A percentile compares a stretch with the other conserved stretches of the same genome.
These are phyloP conservation scores for Ceratobasidium sp. DNA, from an alignment of 1,284 basidiomycete species.

Conservation along the genomic window DNA sequence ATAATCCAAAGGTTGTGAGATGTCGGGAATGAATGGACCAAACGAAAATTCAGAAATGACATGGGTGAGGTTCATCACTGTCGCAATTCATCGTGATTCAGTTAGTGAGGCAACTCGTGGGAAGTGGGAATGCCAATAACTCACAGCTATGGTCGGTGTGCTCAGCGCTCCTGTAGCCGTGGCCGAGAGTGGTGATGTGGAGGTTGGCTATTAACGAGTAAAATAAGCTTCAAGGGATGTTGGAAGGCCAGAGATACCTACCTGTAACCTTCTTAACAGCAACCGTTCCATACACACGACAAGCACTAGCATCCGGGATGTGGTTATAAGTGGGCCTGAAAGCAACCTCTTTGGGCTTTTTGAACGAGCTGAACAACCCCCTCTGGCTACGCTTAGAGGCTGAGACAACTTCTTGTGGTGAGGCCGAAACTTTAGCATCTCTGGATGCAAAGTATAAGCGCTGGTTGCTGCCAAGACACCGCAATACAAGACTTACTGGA, in stretches of 20 bases:
- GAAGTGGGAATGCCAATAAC: conserved; percentile 44
- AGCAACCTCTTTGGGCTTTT: conserved; percentile 54
- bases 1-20: conserved; percentile 91
- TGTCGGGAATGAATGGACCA: conserved; percentile 94
- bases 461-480: background rate
- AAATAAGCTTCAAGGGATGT: background rate
- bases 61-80: conserved; percentile 96
- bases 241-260: conserved; percentile 45
- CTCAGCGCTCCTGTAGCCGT: conserved; percentile 85
- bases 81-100: conserved; percentile 18
- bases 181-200: conserved; percentile 89
- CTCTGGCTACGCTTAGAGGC: conserved; percentile 69
- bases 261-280: conserved; percentile 89
- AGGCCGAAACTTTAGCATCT: conserved; percentile 54
- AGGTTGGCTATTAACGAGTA: conserved; percentile 66
- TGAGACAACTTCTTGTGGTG: conserved; percentile 68
- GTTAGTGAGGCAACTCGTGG: conserved; percentile 4
- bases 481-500: conserved; percentile 59
- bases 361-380: conserved; percentile 66
- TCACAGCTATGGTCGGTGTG: conserved; percentile 84
- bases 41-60: conserved; percentile 97
- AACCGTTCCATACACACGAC: conserved; percentile 84
- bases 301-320: conserved; percentile 69
- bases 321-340: conserved; percentile 77
- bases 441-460: conserved; percentile 47